These are phyloP conservation scores for Neurospora pannonica DNA, from an alignment of 495 filamentous ascomycete genomes.

Conservation along the genomic window DNA sequence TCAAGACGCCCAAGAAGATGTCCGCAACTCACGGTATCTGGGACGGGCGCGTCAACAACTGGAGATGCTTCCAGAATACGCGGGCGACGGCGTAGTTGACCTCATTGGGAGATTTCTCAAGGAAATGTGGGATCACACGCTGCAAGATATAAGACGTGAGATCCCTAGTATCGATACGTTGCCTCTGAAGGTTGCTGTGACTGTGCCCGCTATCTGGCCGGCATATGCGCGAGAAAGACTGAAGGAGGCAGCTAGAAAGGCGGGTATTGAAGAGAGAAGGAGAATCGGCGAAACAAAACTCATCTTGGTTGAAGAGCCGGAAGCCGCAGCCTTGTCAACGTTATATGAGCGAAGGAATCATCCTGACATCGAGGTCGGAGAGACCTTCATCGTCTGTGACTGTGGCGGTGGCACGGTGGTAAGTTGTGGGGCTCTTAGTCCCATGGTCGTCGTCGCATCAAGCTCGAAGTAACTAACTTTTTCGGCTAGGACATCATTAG, in stretches of 20 bases:
- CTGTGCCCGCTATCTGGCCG: slow-evolving; percentile 24
- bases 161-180: slow-evolving; percentile 10
- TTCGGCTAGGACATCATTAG: neutral
- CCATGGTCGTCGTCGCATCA: neutral
- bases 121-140: slow-evolving; percentile 14
- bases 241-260: slow-evolving; percentile 9
- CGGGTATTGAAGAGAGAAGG: slow-evolving; percentile 8
- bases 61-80: neutral
- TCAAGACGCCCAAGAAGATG: slow-evolving; percentile 9
- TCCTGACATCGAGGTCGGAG: neutral
- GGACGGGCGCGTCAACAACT: slow-evolving; percentile 6
- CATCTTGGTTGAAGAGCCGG: neutral
- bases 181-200: slow-evolving; percentile 16
- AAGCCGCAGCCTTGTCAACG: neutral
- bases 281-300: neutral
- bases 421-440: neutral
- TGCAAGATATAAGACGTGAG: slow-evolving; percentile 6
- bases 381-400: slow-evolving; percentile 1
- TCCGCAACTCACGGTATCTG: slow-evolving; percentile 3
- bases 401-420: slow-evolving; percentile 1
- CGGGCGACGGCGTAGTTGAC: neutral
- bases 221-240: slow-evolving; percentile 15
- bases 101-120: slow-evolving; percentile 12
- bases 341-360: neutral
- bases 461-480: neutral